These are phyloP conservation scores for Trypanosoma brucei DNA, from an alignment of 208 protist genomes.

Conservation along the genomic window DNA sequence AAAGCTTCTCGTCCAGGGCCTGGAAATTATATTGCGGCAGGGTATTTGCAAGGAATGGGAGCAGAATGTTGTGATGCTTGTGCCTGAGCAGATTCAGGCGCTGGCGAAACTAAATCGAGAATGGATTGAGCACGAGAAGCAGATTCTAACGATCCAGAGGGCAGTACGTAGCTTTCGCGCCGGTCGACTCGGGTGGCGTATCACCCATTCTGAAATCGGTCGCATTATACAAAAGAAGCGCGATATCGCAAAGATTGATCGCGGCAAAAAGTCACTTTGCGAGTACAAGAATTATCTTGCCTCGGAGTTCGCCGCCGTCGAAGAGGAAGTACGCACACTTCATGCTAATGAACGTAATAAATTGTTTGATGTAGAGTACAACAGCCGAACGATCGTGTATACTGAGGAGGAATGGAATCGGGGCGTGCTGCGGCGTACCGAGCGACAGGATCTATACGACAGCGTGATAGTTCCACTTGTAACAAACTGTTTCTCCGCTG, in stretches of 20 bases:
- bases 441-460: slow-evolving; percentile 2
- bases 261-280: slow-evolving; percentile 23
- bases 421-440: neutral
- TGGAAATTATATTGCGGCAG: slow-evolving; percentile 30
- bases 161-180: slow-evolving; percentile 32
- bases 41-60: slow-evolving; percentile 18
- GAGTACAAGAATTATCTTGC: slow-evolving; percentile 33
- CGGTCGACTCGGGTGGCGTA: slow-evolving; percentile 51
- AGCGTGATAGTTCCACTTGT: slow-evolving; percentile 13
- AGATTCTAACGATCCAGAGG: slow-evolving; percentile 43
- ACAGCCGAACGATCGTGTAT: slow-evolving; percentile 28
- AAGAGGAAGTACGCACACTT: slow-evolving; percentile 28
- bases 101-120: slow-evolving; percentile 10
- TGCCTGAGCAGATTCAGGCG: slow-evolving; percentile 10
- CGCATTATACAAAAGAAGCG: slow-evolving; percentile 41
- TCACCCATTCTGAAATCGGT: slow-evolving; percentile 46
- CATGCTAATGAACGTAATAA: slow-evolving; percentile 21
- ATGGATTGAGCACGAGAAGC: neutral
- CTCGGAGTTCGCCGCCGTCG: slow-evolving; percentile 28
- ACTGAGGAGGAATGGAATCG: slow-evolving; percentile 34
- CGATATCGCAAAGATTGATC: slow-evolving; percentile 30
- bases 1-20: slow-evolving; percentile 10
- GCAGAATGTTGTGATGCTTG: neutral
- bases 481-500: slow-evolving; percentile 4
- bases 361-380: slow-evolving; percentile 29